Evolutionary conservation across 192 early-diverging fungal genomes (phyloP).

Genomic region (Coemansia erecta): DNA sequence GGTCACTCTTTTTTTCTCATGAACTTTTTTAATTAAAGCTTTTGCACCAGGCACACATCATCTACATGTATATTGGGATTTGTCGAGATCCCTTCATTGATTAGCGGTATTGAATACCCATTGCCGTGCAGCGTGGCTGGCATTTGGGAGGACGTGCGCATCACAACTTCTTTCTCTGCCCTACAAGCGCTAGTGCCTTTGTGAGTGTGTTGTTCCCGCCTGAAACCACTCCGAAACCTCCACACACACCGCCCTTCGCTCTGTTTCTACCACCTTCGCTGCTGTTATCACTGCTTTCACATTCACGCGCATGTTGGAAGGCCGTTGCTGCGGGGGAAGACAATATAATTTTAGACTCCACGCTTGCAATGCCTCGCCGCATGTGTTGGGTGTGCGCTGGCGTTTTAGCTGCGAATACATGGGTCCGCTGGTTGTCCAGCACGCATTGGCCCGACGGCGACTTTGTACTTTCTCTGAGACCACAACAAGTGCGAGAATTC

Average conservation of each 20-base stretch:
- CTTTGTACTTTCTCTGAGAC: background rate
- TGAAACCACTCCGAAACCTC: background rate
- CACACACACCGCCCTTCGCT: background rate
- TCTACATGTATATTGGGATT: background rate
- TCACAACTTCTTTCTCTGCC: too few relatives aligned
- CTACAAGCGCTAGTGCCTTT: too few relatives aligned
- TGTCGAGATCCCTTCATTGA: background rate
- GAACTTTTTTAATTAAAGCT: constrained; percentile 5
- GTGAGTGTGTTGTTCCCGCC: too few relatives aligned
- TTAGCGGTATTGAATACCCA: too few relatives aligned
- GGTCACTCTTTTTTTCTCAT: constrained; percentile 6
- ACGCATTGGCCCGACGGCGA: constrained; percentile 3
- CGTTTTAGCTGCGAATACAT: constrained; percentile 1
- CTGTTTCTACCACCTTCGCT: background rate
- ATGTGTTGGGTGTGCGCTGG: constrained; percentile 2
- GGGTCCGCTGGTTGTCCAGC: background rate
- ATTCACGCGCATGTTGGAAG: background rate
- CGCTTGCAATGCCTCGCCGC: background rate
- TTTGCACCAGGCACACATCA: background rate
- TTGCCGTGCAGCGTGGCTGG: too few relatives aligned
- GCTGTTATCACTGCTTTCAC: background rate
- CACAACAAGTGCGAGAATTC: background rate
- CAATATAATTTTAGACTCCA: background rate
- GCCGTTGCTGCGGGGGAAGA: too few relatives aligned
- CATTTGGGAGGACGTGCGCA: too few relatives aligned